Percentiles rank a stretch among this genome's conserved stretches.
These are phyloP conservation scores for Phytophthora agathidicida DNA, from an alignment of 352 stramenopile species.

Conservation along the genomic window DNA sequence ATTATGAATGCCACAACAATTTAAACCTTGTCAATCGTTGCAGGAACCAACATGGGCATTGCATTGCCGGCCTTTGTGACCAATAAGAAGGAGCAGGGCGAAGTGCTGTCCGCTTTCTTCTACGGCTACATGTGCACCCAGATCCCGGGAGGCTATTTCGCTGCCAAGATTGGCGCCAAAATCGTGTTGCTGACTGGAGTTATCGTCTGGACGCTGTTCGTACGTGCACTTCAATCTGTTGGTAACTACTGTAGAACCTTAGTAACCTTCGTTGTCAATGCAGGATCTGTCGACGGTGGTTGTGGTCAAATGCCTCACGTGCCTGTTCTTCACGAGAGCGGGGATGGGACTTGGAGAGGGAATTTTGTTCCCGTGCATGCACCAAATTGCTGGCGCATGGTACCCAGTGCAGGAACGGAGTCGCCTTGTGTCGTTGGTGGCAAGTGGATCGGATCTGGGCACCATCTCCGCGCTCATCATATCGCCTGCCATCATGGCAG, in stretches of 20 bases:
- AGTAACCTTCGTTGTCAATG: not conserved
- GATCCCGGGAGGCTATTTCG: conserved; percentile 81
- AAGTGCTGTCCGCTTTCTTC: conserved; percentile 87
- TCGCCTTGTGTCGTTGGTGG: conserved; percentile 78
- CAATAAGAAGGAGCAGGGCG: conserved; percentile 78
- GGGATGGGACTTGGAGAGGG: conserved; percentile 88
- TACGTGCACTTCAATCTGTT: conserved; percentile 28
- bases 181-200: conserved; percentile 75
- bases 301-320: conserved; percentile 60
- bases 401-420: conserved; percentile 85
- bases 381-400: conserved; percentile 85
- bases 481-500: conserved; percentile 71
- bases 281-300: conserved; percentile 79
- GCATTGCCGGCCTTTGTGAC: conserved; percentile 77
- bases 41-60: conserved; percentile 90
- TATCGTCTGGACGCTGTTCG: conserved; percentile 84
- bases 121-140: conserved; percentile 90
- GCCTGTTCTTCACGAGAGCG: conserved; percentile 76
- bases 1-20: no score
- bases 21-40: no score
- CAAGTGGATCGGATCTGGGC: conserved; percentile 80
- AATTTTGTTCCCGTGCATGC: conserved; percentile 90
- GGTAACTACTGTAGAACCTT: not conserved
- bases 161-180: conserved; percentile 74
- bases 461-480: conserved; percentile 83